These are phyloP conservation scores for Candolleomyces efflorescens DNA, from an alignment of 768 basidiomycete species.

Conservation along the genomic window DNA sequence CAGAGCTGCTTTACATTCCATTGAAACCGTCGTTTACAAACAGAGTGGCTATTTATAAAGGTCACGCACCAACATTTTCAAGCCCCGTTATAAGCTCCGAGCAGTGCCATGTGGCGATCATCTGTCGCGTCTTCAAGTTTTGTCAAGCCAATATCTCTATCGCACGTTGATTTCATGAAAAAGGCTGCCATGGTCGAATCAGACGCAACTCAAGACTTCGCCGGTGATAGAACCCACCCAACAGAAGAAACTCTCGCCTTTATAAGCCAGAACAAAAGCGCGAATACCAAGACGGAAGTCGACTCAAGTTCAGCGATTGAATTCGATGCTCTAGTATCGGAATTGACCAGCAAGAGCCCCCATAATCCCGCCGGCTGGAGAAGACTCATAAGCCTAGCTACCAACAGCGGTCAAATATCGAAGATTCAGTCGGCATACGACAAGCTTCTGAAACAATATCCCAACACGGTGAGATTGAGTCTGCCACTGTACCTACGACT, in stretches of 20 bases:
- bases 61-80: no score
- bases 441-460: slow-evolving; percentile 77
- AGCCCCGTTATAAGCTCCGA: no score
- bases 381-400: slow-evolving; percentile 70
- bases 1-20: no score
- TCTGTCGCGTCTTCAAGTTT: no score
- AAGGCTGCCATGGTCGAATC: no score
- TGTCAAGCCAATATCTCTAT: no score
- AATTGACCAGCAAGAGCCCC: slow-evolving; percentile 55
- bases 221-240: slow-evolving; percentile 28
- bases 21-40: no score
- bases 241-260: slow-evolving; percentile 32
- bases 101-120: no score
- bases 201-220: background rate
- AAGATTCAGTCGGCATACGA: slow-evolving; percentile 82
- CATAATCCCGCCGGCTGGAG: slow-evolving; percentile 79
- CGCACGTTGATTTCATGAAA: no score
- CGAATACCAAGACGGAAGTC: slow-evolving; percentile 23
- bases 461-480: slow-evolving; percentile 73
- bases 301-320: slow-evolving; percentile 48
- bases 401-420: slow-evolving; percentile 71
- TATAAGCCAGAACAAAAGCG: slow-evolving; percentile 18
- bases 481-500: no score
- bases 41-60: no score
- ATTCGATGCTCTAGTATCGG: slow-evolving; percentile 59